Percentiles rank a stretch among this genome's conserved stretches.
Evolutionary conservation across 2,329 filamentous ascomycete species (phyloP).

Genomic region (Chalara sp.): DNA sequence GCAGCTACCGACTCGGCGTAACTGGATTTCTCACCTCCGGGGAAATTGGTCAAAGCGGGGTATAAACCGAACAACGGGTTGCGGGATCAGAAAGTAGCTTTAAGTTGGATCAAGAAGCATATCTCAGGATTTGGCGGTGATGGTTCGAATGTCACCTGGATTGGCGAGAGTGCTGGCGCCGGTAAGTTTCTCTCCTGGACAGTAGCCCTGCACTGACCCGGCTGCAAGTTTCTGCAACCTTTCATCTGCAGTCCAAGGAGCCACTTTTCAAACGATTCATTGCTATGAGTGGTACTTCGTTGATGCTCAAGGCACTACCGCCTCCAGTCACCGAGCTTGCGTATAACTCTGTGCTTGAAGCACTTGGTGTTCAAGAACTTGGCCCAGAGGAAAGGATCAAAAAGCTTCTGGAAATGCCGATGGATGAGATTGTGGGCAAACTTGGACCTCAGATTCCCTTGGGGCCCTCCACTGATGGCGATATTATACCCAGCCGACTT

Average conservation of each 20-base stretch:
- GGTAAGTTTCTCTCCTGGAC: not conserved
- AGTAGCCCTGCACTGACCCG: not conserved
- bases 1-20: conserved; percentile 36
- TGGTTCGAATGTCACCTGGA: conserved; percentile 45
- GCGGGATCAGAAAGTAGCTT: conserved; percentile 48
- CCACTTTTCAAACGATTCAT: conserved; percentile 36
- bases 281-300: conserved; percentile 35
- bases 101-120: conserved; percentile 52
- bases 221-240: conserved; percentile 20
- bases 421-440: not conserved
- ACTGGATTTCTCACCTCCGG: conserved; percentile 40
- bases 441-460: too few species aligned
- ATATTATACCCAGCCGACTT: too few species aligned
- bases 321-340: conserved; percentile 32
- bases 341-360: conserved; percentile 34
- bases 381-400: conserved; percentile 33
- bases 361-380: conserved; percentile 31
- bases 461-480: too few species aligned
- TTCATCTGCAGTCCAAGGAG: conserved; percentile 29
- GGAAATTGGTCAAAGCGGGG: conserved; percentile 32
- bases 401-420: conserved; percentile 26
- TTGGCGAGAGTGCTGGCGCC: conserved; percentile 50
- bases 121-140: conserved; percentile 52
- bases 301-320: conserved; percentile 34
- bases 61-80: conserved; percentile 51